Evolutionary conservation across 2,329 filamentous ascomycete species (phyloP).

Genomic region (Thielaviopsis euricoi): DNA sequence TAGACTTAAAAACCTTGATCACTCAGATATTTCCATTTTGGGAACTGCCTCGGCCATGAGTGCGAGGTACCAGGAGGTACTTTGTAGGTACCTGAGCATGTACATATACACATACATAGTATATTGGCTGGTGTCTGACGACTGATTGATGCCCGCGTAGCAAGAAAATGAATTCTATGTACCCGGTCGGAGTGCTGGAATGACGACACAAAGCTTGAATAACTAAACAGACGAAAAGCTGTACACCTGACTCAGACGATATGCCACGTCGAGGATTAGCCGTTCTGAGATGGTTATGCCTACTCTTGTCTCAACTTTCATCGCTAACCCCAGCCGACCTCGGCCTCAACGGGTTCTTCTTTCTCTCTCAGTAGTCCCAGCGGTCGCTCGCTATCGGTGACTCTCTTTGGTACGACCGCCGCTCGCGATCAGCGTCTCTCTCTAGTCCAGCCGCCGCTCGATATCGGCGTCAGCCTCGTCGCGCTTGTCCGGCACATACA

Average conservation of each 20-base stretch:
- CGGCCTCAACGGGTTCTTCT: neutral
- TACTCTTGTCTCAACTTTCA: neutral
- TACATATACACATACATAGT: no score
- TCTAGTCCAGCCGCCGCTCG: conserved; percentile 13
- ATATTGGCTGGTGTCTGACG: no score
- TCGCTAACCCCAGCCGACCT: neutral
- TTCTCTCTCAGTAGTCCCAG: no score
- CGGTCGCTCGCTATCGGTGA: no score
- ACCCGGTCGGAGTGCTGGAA: no score
- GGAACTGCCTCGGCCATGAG: neutral
- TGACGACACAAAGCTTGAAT: neutral
- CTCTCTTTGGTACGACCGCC: no score
- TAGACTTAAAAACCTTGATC: neutral
- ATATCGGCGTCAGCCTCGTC: conserved; percentile 17
- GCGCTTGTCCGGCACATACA: conserved; percentile 35
- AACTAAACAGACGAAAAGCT: neutral
- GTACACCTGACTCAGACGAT: neutral
- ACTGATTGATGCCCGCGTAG: no score
- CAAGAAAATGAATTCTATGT: no score
- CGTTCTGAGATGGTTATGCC: neutral
- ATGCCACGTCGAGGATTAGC: neutral
- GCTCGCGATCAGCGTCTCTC: no score
- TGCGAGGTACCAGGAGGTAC: no score
- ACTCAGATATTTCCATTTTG: neutral
- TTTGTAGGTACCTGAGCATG: neutral